phyloP scores from a whole-genome alignment of 2,329 filamentous ascomycete genomes.

The Paradendryphiella salina region DNA sequence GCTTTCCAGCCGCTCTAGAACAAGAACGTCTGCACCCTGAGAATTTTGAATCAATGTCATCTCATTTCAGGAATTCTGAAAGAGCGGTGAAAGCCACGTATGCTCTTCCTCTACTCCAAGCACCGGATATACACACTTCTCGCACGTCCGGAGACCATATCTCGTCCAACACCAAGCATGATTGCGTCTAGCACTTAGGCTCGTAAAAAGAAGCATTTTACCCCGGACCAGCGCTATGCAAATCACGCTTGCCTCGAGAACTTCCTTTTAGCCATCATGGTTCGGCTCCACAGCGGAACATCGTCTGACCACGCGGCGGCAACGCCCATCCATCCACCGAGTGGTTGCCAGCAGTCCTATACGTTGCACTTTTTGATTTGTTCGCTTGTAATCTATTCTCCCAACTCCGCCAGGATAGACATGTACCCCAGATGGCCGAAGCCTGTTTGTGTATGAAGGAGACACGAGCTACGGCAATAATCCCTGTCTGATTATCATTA shows the following conservation, averaged over 20 bases:
- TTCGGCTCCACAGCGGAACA: constrained; percentile 15
- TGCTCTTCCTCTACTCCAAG: not conserved
- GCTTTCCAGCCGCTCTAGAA: not conserved
- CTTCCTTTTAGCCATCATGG: constrained; percentile 30
- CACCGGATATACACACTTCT: constrained; percentile 2
- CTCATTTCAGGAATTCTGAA: not conserved
- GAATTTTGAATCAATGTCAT: not conserved
- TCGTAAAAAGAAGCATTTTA: constrained; percentile 17
- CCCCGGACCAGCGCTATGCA: constrained; percentile 14
- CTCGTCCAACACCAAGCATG: not conserved
- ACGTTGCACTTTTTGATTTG: constrained; percentile 19
- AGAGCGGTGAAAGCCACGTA: constrained; percentile 1
- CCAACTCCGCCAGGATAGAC: constrained; percentile 21
- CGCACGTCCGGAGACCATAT: constrained; percentile 4
- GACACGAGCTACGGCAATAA: constrained; percentile 27
- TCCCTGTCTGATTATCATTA: constrained; percentile 32
- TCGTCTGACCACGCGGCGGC: constrained; percentile 13
- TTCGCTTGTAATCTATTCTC: constrained; percentile 22
- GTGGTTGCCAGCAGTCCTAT: constrained; percentile 16
- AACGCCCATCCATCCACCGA: constrained; percentile 11
- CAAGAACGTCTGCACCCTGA: not conserved
- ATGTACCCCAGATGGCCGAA: constrained; percentile 43
- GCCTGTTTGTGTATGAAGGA: constrained; percentile 24
- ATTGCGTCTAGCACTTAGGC: not conserved
- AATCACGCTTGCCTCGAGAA: constrained; percentile 8